Evolutionary conservation across 306 rosid species (phyloP).

Genomic region (Malus asiatica): DNA sequence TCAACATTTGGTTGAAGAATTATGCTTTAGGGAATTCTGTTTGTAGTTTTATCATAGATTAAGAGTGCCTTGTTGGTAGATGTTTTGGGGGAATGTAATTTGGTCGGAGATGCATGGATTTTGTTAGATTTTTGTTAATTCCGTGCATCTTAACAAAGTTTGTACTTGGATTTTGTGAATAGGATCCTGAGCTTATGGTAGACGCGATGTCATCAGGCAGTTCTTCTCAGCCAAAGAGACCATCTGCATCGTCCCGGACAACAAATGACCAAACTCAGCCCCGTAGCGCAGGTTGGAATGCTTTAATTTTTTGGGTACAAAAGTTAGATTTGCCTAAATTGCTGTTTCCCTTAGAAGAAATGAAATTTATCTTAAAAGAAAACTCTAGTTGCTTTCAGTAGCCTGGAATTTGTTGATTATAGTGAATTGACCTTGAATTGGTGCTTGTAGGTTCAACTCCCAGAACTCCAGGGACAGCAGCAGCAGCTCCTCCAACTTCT

Average conservation of each 20-base stretch:
- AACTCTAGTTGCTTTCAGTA: not conserved
- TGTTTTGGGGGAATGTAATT: not conserved
- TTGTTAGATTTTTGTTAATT: not conserved
- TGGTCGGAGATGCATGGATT: not conserved
- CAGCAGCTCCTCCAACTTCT: constrained; percentile 52
- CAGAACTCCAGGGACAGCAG: constrained; percentile 61
- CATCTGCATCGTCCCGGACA: constrained; percentile 40
- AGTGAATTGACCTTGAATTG: constrained; percentile 11
- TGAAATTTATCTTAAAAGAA: not conserved
- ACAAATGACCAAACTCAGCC: constrained; percentile 49
- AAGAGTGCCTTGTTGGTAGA: not conserved
- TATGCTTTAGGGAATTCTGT: not conserved
- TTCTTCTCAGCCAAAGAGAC: constrained; percentile 60
- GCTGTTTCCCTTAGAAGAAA: not conserved
- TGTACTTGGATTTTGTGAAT: constrained; percentile 17
- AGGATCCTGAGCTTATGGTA: constrained; percentile 85
- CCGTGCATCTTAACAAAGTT: not conserved
- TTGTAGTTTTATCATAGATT: not conserved
- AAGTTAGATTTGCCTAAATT: not conserved
- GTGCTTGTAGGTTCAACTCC: constrained; percentile 52
- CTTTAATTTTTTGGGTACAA: not conserved
- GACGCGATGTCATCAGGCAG: constrained; percentile 57
- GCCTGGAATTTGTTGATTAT: constrained; percentile 4
- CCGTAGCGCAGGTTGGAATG: constrained; percentile 46
- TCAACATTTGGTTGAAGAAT: not conserved